Evolutionary conservation across 208 protist species (phyloP).

Genomic region (Leishmania lainsoni): DNA sequence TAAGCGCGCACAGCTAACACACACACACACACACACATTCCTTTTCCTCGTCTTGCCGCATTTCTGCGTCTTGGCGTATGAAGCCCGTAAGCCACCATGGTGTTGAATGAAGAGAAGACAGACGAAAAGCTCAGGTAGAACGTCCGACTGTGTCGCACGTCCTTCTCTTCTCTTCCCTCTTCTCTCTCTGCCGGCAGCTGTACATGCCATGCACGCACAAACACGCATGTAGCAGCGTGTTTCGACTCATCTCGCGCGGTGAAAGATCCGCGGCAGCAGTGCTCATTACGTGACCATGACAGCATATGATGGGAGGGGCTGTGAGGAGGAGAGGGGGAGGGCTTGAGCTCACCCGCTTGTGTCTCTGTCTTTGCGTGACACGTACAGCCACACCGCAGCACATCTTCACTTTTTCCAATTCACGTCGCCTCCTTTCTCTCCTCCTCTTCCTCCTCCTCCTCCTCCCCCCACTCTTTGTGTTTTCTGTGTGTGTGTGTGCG

Average conservation of each 20-base stretch:
- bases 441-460: not conserved
- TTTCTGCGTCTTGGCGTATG: not conserved
- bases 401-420: not conserved
- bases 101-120: not conserved
- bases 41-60: not conserved
- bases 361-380: not conserved
- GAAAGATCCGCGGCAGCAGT: not conserved
- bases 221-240: not conserved
- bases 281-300: not conserved
- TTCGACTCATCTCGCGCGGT: not conserved
- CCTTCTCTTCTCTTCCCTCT: not conserved
- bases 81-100: not conserved
- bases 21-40: constrained; percentile 8
- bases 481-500: not conserved
- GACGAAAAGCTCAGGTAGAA: not conserved
- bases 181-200: not conserved
- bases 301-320: not conserved
- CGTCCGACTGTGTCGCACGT: too few species aligned
- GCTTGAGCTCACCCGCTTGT: not conserved
- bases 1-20: not conserved
- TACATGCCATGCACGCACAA: not conserved
- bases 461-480: not conserved
- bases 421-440: not conserved
- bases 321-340: not conserved
- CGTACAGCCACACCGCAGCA: not conserved